Percentiles rank a stretch among this genome's conserved stretches.
phyloP scores from a whole-genome alignment of 768 basidiomycete species.

The Suillus hirtellus region DNA sequence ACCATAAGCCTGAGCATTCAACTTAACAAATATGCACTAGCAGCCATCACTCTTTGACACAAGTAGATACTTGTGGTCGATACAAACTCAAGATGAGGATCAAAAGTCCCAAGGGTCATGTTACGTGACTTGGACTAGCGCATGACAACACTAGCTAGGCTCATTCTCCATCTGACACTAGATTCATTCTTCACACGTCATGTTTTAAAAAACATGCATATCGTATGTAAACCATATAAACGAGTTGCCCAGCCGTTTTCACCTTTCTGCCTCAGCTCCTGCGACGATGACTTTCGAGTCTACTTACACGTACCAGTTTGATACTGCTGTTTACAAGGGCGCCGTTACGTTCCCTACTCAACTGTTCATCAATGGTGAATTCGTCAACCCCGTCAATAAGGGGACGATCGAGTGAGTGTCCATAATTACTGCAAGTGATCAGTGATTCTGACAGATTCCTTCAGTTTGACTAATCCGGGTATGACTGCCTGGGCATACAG shows the following conservation, averaged over 20 bases:
- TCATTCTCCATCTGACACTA: too few species aligned
- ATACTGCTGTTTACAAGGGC: constrained; percentile 56
- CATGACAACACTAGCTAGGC: too few species aligned
- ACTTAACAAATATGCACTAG: too few species aligned
- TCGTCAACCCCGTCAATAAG: constrained; percentile 13
- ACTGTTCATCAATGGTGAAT: constrained; percentile 61
- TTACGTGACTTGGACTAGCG: too few species aligned
- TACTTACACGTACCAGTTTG: constrained; percentile 46
- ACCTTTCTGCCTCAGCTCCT: not conserved
- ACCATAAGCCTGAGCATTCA: too few species aligned
- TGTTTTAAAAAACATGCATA: not conserved
- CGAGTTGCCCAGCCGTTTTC: not conserved
- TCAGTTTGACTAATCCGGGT: constrained; percentile 61
- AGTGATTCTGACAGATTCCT: not conserved
- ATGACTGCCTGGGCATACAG: constrained; percentile 16
- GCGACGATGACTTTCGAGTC: constrained; percentile 29
- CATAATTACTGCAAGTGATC: not conserved
- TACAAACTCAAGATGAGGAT: too few species aligned
- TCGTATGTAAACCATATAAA: not conserved
- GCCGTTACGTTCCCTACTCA: constrained; percentile 54
- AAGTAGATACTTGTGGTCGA: too few species aligned
- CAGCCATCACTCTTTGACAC: too few species aligned
- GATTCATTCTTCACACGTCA: not conserved
- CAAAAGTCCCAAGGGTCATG: too few species aligned
- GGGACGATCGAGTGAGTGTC: constrained; percentile 14